phyloP scores from a whole-genome alignment of 2,329 filamentous ascomycete species.

The Cladophialophora bantiana region DNA sequence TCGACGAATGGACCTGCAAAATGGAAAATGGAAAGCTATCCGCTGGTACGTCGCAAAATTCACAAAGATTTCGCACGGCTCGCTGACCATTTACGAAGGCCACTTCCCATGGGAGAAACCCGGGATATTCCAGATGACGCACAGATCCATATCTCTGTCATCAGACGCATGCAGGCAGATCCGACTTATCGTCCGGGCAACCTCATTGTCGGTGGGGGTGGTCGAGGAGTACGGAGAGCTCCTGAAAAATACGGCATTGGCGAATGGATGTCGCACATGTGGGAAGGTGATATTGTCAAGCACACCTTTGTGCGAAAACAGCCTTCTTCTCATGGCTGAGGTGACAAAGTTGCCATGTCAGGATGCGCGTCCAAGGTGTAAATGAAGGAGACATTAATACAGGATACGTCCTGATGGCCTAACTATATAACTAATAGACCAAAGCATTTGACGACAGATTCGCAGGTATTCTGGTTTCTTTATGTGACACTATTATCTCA shows the following conservation, averaged over 20 bases:
- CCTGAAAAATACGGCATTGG: slow-evolving; percentile 70
- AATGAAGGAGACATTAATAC: background rate
- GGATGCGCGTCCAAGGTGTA: background rate
- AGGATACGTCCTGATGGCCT: too few species aligned
- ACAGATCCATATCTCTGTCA: slow-evolving; percentile 75
- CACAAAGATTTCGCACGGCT: background rate
- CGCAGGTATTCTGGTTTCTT: too few species aligned
- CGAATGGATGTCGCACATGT: slow-evolving; percentile 71
- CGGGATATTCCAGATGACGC: slow-evolving; percentile 76
- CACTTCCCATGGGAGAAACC: slow-evolving; percentile 76
- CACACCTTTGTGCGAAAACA: slow-evolving; percentile 51
- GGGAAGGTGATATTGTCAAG: slow-evolving; percentile 71
- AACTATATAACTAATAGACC: too few species aligned
- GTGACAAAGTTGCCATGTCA: background rate
- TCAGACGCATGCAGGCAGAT: slow-evolving; percentile 72
- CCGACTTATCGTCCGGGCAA: slow-evolving; percentile 76
- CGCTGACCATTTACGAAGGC: slow-evolving; percentile 46
- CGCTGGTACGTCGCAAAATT: slow-evolving; percentile 59
- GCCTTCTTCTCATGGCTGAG: background rate
- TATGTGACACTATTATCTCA: too few species aligned
- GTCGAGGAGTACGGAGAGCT: slow-evolving; percentile 70
- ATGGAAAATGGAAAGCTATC: slow-evolving; percentile 72
- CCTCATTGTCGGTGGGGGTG: slow-evolving; percentile 79
- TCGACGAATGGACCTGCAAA: slow-evolving; percentile 76
- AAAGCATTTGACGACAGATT: too few species aligned